A percentile compares a stretch with the other conserved stretches of the same genome.
These are phyloP conservation scores for Clarireedia sp. DNA, from an alignment of 2,329 filamentous ascomycete genomes.

Conservation along the genomic window DNA sequence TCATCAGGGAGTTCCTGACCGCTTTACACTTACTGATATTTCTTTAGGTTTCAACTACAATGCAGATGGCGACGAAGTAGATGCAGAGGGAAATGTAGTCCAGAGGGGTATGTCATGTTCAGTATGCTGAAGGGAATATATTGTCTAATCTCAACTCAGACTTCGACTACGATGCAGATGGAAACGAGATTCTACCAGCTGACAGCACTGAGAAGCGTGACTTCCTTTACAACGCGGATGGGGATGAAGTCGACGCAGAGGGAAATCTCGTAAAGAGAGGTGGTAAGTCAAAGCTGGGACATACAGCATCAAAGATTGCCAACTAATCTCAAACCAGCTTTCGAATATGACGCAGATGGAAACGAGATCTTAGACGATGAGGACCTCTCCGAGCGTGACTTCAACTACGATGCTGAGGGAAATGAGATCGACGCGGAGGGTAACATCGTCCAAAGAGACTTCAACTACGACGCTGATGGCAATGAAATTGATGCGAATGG, in stretches of 20 bases:
- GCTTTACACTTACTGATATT: background rate
- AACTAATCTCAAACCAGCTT: too few species aligned
- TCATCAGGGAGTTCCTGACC: background rate
- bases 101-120: background rate
- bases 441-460: background rate
- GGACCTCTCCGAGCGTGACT: background rate
- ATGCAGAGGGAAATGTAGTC: background rate
- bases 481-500: background rate
- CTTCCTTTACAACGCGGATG: background rate
- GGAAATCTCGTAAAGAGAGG: background rate
- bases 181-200: too few species aligned
- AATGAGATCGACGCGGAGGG: constrained; percentile 5
- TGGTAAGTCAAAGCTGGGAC: background rate
- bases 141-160: too few species aligned
- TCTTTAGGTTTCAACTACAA: background rate
- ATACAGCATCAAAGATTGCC: too few species aligned
- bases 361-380: too few species aligned
- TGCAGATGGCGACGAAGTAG: background rate
- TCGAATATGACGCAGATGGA: too few species aligned
- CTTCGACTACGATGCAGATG: background rate
- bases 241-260: background rate
- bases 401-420: constrained; percentile 11
- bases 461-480: background rate
- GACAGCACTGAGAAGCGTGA: too few species aligned
- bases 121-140: too few species aligned